Conservation (phyloP, 495 filamentous ascomycete species). For the Penicillium cosmopolitanum region DNA sequence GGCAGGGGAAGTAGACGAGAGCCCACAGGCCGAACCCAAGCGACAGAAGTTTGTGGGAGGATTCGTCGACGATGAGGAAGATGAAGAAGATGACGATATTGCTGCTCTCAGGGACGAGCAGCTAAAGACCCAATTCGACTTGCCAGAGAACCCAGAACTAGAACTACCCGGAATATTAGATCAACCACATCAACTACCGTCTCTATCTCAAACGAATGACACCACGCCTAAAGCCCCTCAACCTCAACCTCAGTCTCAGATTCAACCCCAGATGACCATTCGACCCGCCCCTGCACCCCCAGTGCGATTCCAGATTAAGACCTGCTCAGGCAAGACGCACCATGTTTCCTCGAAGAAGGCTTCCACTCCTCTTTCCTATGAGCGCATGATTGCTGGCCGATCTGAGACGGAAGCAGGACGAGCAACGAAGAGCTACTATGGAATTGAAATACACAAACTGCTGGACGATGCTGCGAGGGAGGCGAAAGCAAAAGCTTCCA, state of each 20-base stretch:
- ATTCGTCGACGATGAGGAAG: constrained; percentile 52
- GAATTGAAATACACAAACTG: constrained; percentile 83
- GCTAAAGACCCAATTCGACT: constrained; percentile 42
- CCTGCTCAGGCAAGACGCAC: constrained; percentile 66
- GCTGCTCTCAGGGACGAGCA: constrained; percentile 37
- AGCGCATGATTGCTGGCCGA: constrained; percentile 68
- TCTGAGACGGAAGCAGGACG: constrained; percentile 68
- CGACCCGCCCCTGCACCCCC: constrained; percentile 20
- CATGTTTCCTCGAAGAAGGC: constrained; percentile 56
- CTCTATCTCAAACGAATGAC: constrained; percentile 7
- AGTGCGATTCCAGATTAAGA: constrained; percentile 55
- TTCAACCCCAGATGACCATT: constrained; percentile 16
- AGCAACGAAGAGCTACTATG: constrained; percentile 85
- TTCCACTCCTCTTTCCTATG: constrained; percentile 58
- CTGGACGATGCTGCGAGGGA: constrained; percentile 68
- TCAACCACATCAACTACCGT: constrained; percentile 11
- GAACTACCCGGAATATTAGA: constrained; percentile 12
- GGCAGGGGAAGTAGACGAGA: constrained; percentile 38
- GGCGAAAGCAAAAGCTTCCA: constrained; percentile 44
- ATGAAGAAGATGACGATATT: constrained; percentile 43
- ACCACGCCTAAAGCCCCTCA: constrained; percentile 9
- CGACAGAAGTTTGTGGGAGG: constrained; percentile 48
- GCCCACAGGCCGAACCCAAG: constrained; percentile 44
- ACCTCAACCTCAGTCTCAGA: background rate
- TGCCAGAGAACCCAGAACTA: constrained; percentile 36